Base-by-base conservation (phyloP, 805 yeast genomes). In the Kodamaea leandrae region DNA sequence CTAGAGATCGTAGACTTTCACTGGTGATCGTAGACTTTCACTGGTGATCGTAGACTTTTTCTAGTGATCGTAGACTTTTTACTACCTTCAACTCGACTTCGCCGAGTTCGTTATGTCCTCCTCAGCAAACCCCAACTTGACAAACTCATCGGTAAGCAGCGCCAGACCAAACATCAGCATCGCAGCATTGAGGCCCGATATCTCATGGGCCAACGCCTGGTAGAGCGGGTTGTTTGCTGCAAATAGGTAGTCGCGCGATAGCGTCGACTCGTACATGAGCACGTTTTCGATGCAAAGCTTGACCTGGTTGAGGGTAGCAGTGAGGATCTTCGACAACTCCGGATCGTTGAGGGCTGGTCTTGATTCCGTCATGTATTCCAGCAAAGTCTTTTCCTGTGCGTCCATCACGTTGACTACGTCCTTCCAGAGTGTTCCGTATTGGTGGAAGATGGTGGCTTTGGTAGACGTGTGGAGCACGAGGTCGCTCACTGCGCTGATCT, bases 401-500 rank as follows among this genome's bases (percentile, higher is more conserved):
- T 53, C 51, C 19, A 69, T 36, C 15, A 47, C 24, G 4, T 19
- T 28, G 6, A 52, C 39, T 1, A 54, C 39, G 32, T 64, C 67
- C 16, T 46, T 44, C 73, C 74, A 68, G 2, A 48, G 37, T 0
- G 43, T 37, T 2, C 58, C 50, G 38, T 51, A 53, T 21, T 57
- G 53, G 42, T 66, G 69, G 46, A 46, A 66, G 0, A 41, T 26
- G 4, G 63, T 52, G 0, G 72, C 57, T 23, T 48, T 45, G 9
- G 42, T 48, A 4, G 71, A 60, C 2, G 64, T 43, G 8, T 50
- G 43, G 2, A 51, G 41, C 3, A 53, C 46, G 24, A 63, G 39
- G 24, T 55, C 65, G 6, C 47, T 46, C 16, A 62, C 50, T 0
- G 66, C 69, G 15, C 51, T 61, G 12, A 45, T 47, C 39, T 59